phyloP scores from a whole-genome alignment of 768 basidiomycete species.

The Russula earlei region DNA sequence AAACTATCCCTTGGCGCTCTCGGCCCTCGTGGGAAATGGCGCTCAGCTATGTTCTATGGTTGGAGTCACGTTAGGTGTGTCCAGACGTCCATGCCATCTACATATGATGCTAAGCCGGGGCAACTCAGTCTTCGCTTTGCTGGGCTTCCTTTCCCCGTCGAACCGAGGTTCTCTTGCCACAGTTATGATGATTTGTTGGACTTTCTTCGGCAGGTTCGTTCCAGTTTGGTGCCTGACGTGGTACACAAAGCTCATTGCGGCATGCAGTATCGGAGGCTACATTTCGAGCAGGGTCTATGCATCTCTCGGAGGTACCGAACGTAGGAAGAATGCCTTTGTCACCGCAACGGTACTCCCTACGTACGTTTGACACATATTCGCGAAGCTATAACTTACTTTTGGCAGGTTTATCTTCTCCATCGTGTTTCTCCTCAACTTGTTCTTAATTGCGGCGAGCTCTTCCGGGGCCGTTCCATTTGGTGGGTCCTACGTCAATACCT shows the following conservation, averaged over 20 bases:
- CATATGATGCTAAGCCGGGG: not conserved
- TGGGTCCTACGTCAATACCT: constrained; percentile 24
- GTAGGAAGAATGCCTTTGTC: constrained; percentile 73
- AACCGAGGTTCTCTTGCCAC: constrained; percentile 92
- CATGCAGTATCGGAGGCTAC: constrained; percentile 76
- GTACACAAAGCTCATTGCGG: constrained; percentile 7
- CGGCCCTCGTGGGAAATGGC: constrained; percentile 87
- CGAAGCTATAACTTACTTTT: not conserved
- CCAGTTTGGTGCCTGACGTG: not conserved
- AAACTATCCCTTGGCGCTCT: constrained; percentile 61
- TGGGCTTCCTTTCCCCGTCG: constrained; percentile 92
- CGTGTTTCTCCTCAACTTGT: constrained; percentile 86
- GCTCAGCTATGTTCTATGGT: constrained; percentile 82
- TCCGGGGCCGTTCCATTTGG: constrained; percentile 97
- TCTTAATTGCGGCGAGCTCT: constrained; percentile 74
- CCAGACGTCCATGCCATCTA: not conserved
- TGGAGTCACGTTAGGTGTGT: constrained; percentile 69
- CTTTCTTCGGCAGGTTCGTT: constrained; percentile 75
- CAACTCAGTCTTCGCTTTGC: constrained; percentile 68
- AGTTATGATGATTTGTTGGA: constrained; percentile 91
- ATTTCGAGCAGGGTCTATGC: constrained; percentile 74
- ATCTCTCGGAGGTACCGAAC: constrained; percentile 69
- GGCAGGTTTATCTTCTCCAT: constrained; percentile 69
- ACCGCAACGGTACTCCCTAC: constrained; percentile 85
- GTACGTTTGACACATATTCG: constrained; percentile 34